Conservation (phyloP, 106 monocot genomes). For the Phalaenopsis aphrodite region DNA sequence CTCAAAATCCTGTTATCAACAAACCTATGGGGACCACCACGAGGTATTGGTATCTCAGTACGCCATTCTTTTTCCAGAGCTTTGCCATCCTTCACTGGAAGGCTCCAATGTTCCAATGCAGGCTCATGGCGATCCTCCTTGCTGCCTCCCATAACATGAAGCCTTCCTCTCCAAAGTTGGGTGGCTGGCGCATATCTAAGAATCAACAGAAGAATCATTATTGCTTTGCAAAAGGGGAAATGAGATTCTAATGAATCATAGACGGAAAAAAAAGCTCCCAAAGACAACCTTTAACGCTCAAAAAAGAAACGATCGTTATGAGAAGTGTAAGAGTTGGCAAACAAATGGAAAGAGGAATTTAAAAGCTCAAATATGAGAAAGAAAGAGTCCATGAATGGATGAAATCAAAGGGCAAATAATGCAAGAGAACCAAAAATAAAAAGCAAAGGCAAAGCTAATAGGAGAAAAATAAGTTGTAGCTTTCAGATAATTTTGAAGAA, state of each 20-base stretch:
- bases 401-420: background rate
- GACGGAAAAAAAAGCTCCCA: background rate
- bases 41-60: slow-evolving; percentile 79
- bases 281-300: background rate
- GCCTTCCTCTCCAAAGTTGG: slow-evolving; percentile 92
- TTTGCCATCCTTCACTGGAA: slow-evolving; percentile 89
- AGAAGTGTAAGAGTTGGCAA: background rate
- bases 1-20: background rate
- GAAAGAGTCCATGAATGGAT: background rate
- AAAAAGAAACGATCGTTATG: background rate
- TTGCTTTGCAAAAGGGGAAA: background rate
- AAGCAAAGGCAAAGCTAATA: background rate
- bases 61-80: slow-evolving; percentile 78
- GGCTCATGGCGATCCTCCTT: slow-evolving; percentile 84
- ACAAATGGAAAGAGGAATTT: background rate
- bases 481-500: background rate
- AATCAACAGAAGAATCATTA: background rate
- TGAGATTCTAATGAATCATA: background rate
- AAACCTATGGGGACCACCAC: slow-evolving; percentile 89
- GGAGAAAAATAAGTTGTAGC: background rate
- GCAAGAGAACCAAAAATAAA: background rate
- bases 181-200: slow-evolving; percentile 91
- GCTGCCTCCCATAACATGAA: slow-evolving; percentile 97
- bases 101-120: slow-evolving; percentile 89
- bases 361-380: background rate